Evolutionary conservation across 805 yeast genomes (phyloP), one percentile per base, ranked within the genome.

Genomic region (Wickerhamomyces bisporus): DNA sequence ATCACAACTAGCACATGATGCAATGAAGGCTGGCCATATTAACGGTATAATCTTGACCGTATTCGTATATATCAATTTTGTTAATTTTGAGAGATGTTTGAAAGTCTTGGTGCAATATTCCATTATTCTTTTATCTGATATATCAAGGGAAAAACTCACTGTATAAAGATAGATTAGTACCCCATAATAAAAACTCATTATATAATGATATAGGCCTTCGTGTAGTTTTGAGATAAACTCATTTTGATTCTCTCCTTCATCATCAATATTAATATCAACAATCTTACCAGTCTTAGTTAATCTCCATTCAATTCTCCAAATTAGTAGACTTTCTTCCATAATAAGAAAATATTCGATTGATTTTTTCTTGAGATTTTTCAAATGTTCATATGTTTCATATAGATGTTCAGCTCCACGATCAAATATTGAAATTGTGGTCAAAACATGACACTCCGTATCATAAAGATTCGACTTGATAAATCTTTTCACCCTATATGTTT

Each of bases 11-110:
- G 84, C 87, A 51, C 93, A 81, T 0, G 93, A 95, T 1, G 91
- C 88, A 31, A 87, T 80, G 49, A 87, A 87, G 0, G 91, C 94
- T 53, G 85, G 93, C 93, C 95, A 87, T 49, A 86, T 77, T 25
- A 86, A 63, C 3, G 96, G 95, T 26, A 82, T 75, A 15, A 81
- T 71, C 1, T 81, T 77, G 18, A 75, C 78, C 15, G 68, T 61
- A 14, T 64, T 58, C 3, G 47, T 45, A 7, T 72, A 71, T 25
- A 81, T 77, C 35, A 85, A 62, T 30, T 58, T 54, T 40, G 79
- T 83, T 39, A 87, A 73, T 39, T 71, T 66, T 49, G 81, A 77
- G 47, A 86, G 62, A 53, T 82, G 87, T 19, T 66, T 62, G 35
- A 86, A 64, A 2, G 85, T 83, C 26, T 69, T 65, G 30, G 65